Conservation (phyloP, 148 eudicot genomes). For the Nyssa sinensis region DNA sequence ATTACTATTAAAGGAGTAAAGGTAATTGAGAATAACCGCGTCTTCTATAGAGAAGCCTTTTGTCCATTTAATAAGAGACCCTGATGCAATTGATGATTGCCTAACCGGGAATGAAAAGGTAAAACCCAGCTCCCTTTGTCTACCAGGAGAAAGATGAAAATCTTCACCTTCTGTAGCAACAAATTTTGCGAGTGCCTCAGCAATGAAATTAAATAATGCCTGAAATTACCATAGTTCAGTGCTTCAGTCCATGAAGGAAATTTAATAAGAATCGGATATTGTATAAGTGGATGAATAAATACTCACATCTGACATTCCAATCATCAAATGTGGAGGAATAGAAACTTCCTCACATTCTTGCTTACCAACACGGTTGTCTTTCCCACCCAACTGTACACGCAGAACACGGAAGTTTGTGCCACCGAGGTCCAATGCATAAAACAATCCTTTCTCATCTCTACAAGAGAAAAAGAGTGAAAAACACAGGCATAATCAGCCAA, state of each 20-base stretch:
- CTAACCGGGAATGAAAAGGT: conserved; percentile 97
- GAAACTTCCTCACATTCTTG: conserved; percentile 80
- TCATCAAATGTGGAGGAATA: conserved; percentile 84
- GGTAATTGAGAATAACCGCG: conserved; percentile 45
- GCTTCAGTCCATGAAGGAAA: conserved; percentile 22
- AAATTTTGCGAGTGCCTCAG: conserved; percentile 80
- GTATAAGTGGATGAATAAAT: neutral
- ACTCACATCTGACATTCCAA: conserved; percentile 83
- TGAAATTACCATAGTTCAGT: conserved; percentile 39
- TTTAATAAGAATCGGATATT: neutral
- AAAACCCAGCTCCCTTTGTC: conserved; percentile 93
- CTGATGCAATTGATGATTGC: conserved; percentile 78
- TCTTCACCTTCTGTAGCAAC: conserved; percentile 84
- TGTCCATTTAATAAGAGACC: conserved; percentile 88
- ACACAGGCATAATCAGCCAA: conserved; percentile 8
- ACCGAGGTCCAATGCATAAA: conserved; percentile 97
- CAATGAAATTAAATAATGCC: conserved; percentile 87
- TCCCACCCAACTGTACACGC: conserved; percentile 86
- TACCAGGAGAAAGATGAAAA: conserved; percentile 65
- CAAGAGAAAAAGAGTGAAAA: conserved; percentile 12
- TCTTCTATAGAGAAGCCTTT: conserved; percentile 87
- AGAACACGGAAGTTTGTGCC: conserved; percentile 97
- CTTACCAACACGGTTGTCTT: conserved; percentile 53
- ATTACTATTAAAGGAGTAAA: conserved; percentile 2
- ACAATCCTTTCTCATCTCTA: conserved; percentile 83